Evolutionary conservation across 805 yeast genomes (phyloP).

Genomic region (Metschnikowia dekortorum): DNA sequence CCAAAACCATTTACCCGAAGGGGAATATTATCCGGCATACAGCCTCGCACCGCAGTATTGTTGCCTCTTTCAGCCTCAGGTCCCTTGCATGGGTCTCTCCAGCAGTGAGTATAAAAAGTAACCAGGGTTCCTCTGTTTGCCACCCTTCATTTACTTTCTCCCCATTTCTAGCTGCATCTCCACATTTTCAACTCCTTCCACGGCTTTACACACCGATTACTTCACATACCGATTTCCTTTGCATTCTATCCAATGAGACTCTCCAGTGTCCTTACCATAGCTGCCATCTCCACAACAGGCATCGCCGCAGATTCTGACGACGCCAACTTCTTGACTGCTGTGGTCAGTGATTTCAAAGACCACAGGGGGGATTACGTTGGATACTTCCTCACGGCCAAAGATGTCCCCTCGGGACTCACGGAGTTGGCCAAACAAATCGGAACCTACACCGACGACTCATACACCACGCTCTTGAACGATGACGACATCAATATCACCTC

Average conservation of each 20-base stretch:
- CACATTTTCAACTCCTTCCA: too few relatives aligned
- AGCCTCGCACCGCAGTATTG: background rate
- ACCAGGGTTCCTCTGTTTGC: background rate
- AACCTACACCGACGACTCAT: constrained; percentile 44
- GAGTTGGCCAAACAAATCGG: constrained; percentile 26
- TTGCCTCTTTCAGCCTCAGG: background rate
- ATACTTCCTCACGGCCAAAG: constrained; percentile 24
- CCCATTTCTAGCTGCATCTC: background rate
- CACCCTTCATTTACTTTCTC: background rate
- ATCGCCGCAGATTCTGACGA: constrained; percentile 8
- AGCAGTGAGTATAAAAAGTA: background rate
- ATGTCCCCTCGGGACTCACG: constrained; percentile 28
- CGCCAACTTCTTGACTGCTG: constrained; percentile 29
- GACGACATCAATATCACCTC: constrained; percentile 19
- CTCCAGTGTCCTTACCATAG: constrained; percentile 10
- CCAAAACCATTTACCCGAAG: background rate
- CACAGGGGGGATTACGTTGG: constrained; percentile 29
- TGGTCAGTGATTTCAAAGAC: constrained; percentile 31
- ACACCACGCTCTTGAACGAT: constrained; percentile 33
- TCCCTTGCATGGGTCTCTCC: background rate
- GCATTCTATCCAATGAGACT: constrained; percentile 17
- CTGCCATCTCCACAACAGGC: constrained; percentile 6
- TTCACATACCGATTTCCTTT: background rate
- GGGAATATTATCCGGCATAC: background rate
- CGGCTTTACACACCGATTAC: too few relatives aligned